These are phyloP conservation scores for Aspergillus ostianus DNA, from an alignment of 495 filamentous ascomycete genomes.

Conservation along the genomic window DNA sequence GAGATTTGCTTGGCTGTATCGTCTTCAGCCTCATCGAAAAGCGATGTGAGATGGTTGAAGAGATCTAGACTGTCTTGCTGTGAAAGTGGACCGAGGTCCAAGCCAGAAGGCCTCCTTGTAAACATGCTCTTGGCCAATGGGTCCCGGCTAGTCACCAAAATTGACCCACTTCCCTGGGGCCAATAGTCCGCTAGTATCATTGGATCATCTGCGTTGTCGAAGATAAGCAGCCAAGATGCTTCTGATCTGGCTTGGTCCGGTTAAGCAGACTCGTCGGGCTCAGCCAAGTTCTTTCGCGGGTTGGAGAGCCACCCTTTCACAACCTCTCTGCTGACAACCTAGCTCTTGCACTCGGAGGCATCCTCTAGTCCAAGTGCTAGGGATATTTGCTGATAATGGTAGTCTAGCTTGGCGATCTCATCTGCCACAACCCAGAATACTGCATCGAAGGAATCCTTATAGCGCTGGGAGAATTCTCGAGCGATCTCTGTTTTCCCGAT, in stretches of 20 bases:
- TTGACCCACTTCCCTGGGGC: constrained; percentile 31
- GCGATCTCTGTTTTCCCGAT: constrained; percentile 45
- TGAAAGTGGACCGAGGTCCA: constrained; percentile 18
- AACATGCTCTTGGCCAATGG: constrained; percentile 17
- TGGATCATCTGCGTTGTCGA: constrained; percentile 38
- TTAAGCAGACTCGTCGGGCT: constrained; percentile 11
- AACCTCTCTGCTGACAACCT: constrained; percentile 27
- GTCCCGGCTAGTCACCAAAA: constrained; percentile 41
- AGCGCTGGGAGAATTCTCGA: constrained; percentile 25
- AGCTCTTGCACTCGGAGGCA: constrained; percentile 23
- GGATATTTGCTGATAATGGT: constrained; percentile 32
- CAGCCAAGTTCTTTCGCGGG: constrained; percentile 21
- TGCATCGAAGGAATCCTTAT: constrained; percentile 32
- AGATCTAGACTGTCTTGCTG: constrained; percentile 19
- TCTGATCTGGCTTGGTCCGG: constrained; percentile 9
- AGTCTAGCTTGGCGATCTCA: constrained; percentile 27
- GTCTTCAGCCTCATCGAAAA: constrained; percentile 10
- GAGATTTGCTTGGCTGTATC: constrained; percentile 14
- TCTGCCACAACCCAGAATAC: constrained; percentile 45
- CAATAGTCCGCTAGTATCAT: constrained; percentile 32
- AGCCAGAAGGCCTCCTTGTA: constrained; percentile 10
- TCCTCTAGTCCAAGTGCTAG: constrained; percentile 32
- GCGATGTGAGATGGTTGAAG: constrained; percentile 15
- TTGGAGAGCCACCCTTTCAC: constrained; percentile 36
- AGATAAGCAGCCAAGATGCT: constrained; percentile 39